phyloP scores from a whole-genome alignment of 371 early-diverging fungal genomes.

The Parasitella parasitica region DNA sequence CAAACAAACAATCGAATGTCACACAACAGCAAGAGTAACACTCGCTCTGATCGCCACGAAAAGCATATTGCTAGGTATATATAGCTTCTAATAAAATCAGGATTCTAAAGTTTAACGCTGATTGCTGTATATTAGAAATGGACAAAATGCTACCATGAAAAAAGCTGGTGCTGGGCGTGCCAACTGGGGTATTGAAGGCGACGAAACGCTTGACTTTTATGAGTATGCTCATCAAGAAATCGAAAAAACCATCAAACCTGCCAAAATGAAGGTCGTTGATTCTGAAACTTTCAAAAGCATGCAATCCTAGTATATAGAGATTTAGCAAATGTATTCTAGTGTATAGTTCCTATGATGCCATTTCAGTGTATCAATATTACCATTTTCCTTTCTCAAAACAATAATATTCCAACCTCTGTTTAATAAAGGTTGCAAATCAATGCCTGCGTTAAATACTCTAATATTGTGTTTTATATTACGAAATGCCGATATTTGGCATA shows the following conservation, averaged over 20 bases:
- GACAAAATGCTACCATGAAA: slow-evolving; percentile 3
- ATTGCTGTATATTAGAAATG: background rate
- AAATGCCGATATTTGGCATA: too few relatives aligned
- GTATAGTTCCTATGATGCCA: too few relatives aligned
- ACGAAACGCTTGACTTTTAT: slow-evolving; percentile 7
- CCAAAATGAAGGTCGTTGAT: slow-evolving; percentile 7
- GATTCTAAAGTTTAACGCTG: background rate
- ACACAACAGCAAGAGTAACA: slow-evolving; percentile 10
- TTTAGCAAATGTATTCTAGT: too few relatives aligned
- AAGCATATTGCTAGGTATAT: slow-evolving; percentile 23
- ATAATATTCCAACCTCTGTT: too few relatives aligned
- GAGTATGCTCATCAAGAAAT: slow-evolving; percentile 1
- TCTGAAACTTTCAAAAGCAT: slow-evolving; percentile 3
- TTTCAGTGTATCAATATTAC: too few relatives aligned
- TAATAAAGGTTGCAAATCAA: too few relatives aligned
- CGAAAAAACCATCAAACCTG: background rate
- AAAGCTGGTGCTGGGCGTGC: slow-evolving; percentile 13
- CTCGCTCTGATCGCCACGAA: slow-evolving; percentile 18
- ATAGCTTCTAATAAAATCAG: background rate
- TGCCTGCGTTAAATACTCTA: too few relatives aligned
- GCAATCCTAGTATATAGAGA: background rate
- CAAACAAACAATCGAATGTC: slow-evolving; percentile 15
- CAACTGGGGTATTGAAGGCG: slow-evolving; percentile 18
- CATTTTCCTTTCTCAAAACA: too few relatives aligned
- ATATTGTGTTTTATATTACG: too few relatives aligned